These are phyloP conservation scores for Uncinocarpus reesii DNA, from an alignment of 2,329 filamentous ascomycete species.

Conservation along the genomic window DNA sequence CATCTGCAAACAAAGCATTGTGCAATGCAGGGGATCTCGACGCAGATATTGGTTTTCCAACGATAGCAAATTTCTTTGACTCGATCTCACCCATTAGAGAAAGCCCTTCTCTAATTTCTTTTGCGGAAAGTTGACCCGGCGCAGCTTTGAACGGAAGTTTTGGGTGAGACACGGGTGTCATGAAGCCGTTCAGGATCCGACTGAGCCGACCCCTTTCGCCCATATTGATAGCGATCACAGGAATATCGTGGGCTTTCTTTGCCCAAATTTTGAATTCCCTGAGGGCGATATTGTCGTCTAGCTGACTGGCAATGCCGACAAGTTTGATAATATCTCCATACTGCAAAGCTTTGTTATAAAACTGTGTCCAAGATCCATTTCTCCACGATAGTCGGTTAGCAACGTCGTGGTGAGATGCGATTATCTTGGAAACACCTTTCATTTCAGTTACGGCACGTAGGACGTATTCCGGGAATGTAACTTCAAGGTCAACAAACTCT, in stretches of 20 bases:
- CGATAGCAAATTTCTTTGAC: conserved; percentile 69
- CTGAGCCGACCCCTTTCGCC: conserved; percentile 76
- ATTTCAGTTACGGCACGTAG: conserved; percentile 58
- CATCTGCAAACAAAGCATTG: conserved; percentile 67
- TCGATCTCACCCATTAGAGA: conserved; percentile 69
- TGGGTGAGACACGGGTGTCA: conserved; percentile 89
- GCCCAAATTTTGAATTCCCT: conserved; percentile 72
- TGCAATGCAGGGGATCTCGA: conserved; percentile 84
- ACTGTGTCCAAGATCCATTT: conserved; percentile 82
- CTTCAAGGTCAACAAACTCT: conserved; percentile 88
- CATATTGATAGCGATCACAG: conserved; percentile 95
- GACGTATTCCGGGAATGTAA: conserved; percentile 69
- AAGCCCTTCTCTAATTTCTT: conserved; percentile 72
- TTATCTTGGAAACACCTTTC: conserved; percentile 68
- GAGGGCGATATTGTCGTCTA: conserved; percentile 81
- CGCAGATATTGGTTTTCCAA: conserved; percentile 71
- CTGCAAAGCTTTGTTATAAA: conserved; percentile 81
- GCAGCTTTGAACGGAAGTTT: conserved; percentile 85
- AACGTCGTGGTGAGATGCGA: conserved; percentile 92
- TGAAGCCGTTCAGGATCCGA: conserved; percentile 78
- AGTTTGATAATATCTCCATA: conserved; percentile 93
- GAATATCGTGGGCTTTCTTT: conserved; percentile 60
- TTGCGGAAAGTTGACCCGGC: conserved; percentile 81
- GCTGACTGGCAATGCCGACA: conserved; percentile 63
- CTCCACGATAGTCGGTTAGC: conserved; percentile 69